These are phyloP conservation scores for Aechmea fasciata DNA, from an alignment of 176 grass and related monocot species.

Conservation along the genomic window DNA sequence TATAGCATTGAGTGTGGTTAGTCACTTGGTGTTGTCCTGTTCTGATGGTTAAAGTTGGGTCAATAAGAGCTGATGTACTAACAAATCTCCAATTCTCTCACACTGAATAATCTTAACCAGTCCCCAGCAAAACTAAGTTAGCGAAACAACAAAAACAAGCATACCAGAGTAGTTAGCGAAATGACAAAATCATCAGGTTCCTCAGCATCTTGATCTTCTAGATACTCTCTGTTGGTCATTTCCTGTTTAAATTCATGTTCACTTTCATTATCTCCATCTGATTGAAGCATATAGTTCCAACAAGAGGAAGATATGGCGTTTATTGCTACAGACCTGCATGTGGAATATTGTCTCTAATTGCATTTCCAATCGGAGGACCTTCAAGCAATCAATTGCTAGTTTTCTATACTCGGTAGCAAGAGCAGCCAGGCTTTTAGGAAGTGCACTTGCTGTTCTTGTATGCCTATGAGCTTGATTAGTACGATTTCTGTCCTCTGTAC, in stretches of 20 bases:
- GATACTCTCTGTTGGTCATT: conserved; percentile 88
- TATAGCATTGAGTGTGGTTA: not conserved
- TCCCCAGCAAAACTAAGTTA: not conserved
- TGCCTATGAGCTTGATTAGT: conserved; percentile 33
- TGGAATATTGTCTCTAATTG: conserved; percentile 90
- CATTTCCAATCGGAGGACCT: conserved; percentile 91
- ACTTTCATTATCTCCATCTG: conserved; percentile 15
- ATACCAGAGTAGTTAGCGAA: conserved; percentile 87
- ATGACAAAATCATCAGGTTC: conserved; percentile 99
- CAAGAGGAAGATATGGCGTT: not conserved
- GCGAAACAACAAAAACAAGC: not conserved
- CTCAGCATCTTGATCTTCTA: conserved; percentile 99
- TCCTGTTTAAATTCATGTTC: conserved; percentile 42
- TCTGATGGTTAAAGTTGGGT: not conserved
- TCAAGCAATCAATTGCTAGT: conserved; percentile 83
- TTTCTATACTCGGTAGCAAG: conserved; percentile 82
- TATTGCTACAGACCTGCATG: conserved; percentile 57
- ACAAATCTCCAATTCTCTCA: not conserved
- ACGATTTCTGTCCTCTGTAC: conserved; percentile 28
- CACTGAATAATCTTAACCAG: not conserved
- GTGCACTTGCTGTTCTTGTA: conserved; percentile 43
- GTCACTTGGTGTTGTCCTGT: not conserved
- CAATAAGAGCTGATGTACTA: not conserved
- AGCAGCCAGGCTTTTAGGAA: conserved; percentile 70
- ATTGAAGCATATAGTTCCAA: not conserved